Base-by-base conservation (phyloP, 352 stramenopile genomes). In the Chrysophaeum taylorii region DNA sequence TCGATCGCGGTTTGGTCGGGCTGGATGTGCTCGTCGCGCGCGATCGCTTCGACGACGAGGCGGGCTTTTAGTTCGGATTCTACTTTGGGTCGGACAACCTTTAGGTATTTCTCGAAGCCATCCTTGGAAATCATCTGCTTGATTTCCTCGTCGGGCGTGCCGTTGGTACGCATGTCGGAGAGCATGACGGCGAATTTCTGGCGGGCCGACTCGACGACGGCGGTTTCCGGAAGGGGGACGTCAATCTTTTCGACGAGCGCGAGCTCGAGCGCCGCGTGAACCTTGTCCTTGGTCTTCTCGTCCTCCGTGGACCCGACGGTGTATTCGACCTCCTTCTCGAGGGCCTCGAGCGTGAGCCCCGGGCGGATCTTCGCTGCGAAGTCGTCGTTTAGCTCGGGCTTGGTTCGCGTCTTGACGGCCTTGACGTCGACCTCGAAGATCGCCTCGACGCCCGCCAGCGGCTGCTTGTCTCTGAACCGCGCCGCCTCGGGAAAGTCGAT, bases 151-250 rank as follows among this genome's bases (percentile, higher is more conserved):
- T 78, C 74, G 27, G 63, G 43, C 64, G 70, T 72, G 25, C 74
- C 74, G 38, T 72, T 45, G 69, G 72, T 64, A 39, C 72, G 74
- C 31, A 79, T 62, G 38, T 80, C 75, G 2, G 70, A 68, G 73
- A 80, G 78, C 75, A 80, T 80, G 39, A 80, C 64, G 25, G 75
- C 75, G 63, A 78, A 80, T 62, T 78, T 78, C 60, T 78, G 39
- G 15, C 67, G 54, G 15, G 75, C 73, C 68, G 76, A 39, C 71
- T 78, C 75, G 16, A 72, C 36, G 25, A 80, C 69, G 52, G 76
- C 31, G 0, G 73, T 74, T 67, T 80, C 75, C 35, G 75, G 75
- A 23, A 80, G 75, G 36, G 64, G 64, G 12, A 60, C 52, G 31
- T 68, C 29, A n/a, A 60, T 45, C 29, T 52, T 29, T 39, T 50